Conservation (phyloP, 345 rosid genomes). For the Murraya koenigii region DNA sequence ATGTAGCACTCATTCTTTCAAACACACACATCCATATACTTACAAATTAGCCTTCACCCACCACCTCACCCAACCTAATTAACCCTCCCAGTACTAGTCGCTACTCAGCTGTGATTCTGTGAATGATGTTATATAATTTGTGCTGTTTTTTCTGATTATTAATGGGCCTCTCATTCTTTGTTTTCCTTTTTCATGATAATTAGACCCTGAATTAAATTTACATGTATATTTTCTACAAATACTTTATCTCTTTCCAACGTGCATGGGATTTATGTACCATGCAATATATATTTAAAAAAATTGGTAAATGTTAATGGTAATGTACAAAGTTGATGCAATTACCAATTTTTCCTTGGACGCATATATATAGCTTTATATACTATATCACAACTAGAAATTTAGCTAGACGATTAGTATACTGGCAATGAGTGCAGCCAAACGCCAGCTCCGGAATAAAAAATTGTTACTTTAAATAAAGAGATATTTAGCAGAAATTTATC, state of each 20-base stretch:
- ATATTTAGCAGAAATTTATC: too few species aligned
- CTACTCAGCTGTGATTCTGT: too few species aligned
- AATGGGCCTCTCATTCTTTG: not conserved
- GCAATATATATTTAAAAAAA: not conserved
- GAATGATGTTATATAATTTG: too few species aligned
- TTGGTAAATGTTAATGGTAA: not conserved
- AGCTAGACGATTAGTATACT: too few species aligned
- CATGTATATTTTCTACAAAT: not conserved
- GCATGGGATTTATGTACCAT: not conserved
- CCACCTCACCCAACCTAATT: not conserved
- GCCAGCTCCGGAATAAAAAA: too few species aligned
- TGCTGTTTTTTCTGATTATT: too few species aligned
- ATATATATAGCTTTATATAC: too few species aligned
- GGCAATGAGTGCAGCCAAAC: too few species aligned
- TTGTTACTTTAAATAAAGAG: too few species aligned
- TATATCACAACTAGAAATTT: too few species aligned
- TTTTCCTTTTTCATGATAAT: not conserved
- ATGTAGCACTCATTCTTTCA: conserved; percentile 27
- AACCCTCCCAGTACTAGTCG: not conserved
- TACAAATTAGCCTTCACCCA: conserved; percentile 13
- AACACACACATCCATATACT: conserved; percentile 18
- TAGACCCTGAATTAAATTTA: not conserved
- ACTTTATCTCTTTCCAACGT: not conserved
- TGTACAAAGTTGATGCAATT: not conserved
- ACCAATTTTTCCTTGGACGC: not conserved